These are phyloP conservation scores for Ceratocystis variospora DNA, from an alignment of 2,329 filamentous ascomycete species.

Conservation along the genomic window DNA sequence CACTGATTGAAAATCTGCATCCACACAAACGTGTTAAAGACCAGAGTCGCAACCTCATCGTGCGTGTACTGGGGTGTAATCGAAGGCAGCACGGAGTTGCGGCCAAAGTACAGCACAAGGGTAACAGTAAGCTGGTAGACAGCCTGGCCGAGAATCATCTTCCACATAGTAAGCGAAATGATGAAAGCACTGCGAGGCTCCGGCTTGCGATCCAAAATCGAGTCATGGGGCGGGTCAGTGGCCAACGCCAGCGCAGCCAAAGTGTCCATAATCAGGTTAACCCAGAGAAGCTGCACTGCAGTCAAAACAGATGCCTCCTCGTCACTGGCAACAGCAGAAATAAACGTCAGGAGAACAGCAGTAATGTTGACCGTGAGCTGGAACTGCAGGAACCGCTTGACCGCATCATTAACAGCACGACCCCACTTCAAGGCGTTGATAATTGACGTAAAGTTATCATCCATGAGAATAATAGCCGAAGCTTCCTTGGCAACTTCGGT, in stretches of 20 bases:
- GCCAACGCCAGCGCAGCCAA: constrained; percentile 80
- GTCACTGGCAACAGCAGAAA: constrained; percentile 62
- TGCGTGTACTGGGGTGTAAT: constrained; percentile 14
- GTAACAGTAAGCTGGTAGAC: constrained; percentile 74
- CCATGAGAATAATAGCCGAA: constrained; percentile 74
- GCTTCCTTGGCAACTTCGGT: constrained; percentile 78
- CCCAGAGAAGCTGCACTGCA: constrained; percentile 86
- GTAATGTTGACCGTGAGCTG: constrained; percentile 85
- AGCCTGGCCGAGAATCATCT: constrained; percentile 93
- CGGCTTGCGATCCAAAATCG: constrained; percentile 63
- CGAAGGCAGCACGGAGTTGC: constrained; percentile 18
- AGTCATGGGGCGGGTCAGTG: constrained; percentile 75
- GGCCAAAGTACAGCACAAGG: constrained; percentile 68
- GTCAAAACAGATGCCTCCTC: constrained; percentile 64
- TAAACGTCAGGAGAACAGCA: constrained; percentile 73
- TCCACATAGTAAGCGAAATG: constrained; percentile 93
- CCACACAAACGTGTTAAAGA: constrained; percentile 98
- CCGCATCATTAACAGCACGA: constrained; percentile 60
- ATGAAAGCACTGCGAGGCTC: constrained; percentile 44
- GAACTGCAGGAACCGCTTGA: constrained; percentile 64
- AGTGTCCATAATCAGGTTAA: constrained; percentile 95
- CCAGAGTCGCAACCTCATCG: constrained; percentile 57
- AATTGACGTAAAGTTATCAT: constrained; percentile 78
- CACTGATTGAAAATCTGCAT: constrained; percentile 99
- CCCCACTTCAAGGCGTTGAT: constrained; percentile 75